Conservation (phyloP, 352 stramenopile species). For the Pythium dissimile region DNA sequence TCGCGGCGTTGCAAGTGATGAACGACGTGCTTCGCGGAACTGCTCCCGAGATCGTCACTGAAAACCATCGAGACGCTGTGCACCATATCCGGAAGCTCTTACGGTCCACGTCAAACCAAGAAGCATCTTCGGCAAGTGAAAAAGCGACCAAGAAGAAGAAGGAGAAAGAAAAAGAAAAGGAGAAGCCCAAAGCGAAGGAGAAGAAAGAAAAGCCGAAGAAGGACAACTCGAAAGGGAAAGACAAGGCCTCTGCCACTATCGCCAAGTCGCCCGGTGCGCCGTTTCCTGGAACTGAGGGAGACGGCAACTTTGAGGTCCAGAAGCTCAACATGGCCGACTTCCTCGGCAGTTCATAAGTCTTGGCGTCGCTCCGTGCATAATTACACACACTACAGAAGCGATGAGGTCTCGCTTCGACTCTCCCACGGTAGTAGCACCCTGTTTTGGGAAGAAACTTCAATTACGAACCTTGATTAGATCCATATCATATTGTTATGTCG, state of each 20-base stretch:
- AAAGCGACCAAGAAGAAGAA: conserved; percentile 44
- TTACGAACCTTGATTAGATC: background rate
- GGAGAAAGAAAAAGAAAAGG: conserved; percentile 33
- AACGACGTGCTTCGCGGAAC: conserved; percentile 34
- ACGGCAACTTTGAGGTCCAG: conserved; percentile 61
- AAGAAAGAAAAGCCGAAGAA: conserved; percentile 37
- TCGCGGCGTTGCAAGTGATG: conserved; percentile 49
- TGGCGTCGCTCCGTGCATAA: too few species aligned
- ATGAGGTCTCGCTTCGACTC: too few species aligned
- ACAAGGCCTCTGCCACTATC: conserved; percentile 27
- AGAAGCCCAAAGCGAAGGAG: conserved; percentile 37
- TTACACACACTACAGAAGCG: too few species aligned
- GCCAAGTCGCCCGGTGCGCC: conserved; percentile 33
- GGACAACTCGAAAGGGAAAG: conserved; percentile 31
- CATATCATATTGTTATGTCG: conserved; percentile 4
- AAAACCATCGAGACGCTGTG: conserved; percentile 30
- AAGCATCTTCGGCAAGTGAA: conserved; percentile 36
- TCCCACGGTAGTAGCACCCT: too few species aligned
- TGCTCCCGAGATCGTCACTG: conserved; percentile 25
- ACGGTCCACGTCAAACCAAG: conserved; percentile 55
- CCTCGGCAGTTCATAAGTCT: conserved; percentile 33
- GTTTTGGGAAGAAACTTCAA: background rate
- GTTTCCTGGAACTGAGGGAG: conserved; percentile 38
- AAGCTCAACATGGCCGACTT: conserved; percentile 78
- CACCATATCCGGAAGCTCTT: conserved; percentile 64